Percentiles rank a stretch among this genome's conserved stretches.
phyloP scores from a whole-genome alignment of 495 filamentous ascomycete genomes.

The Geopyxis carbonaria region DNA sequence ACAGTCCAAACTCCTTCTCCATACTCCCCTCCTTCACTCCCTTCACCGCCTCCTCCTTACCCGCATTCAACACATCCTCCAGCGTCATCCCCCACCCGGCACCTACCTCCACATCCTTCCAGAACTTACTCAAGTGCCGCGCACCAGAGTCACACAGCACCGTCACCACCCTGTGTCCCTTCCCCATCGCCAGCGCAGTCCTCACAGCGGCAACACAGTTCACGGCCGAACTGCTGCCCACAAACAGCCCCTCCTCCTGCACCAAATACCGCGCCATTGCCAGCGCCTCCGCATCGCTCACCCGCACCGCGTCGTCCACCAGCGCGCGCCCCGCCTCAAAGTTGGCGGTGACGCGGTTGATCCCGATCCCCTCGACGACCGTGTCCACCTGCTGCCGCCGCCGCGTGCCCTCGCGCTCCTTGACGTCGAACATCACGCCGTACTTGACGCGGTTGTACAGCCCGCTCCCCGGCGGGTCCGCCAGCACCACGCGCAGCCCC shows the following conservation, averaged over 20 bases:
- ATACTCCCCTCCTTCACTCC: conserved; percentile 7
- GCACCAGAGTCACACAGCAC: conserved; percentile 83
- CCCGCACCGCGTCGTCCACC: conserved; percentile 77
- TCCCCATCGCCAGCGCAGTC: conserved; percentile 55
- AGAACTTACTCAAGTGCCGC: conserved; percentile 86
- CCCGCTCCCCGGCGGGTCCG: conserved; percentile 87
- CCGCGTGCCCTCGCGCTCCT: conserved; percentile 77
- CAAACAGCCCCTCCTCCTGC: conserved; percentile 88
- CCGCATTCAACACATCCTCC: conserved; percentile 20
- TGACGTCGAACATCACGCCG: conserved; percentile 87
- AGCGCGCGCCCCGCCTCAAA: conserved; percentile 71
- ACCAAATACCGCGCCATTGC: conserved; percentile 90
- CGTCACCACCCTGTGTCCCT: conserved; percentile 71
- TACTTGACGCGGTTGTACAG: conserved; percentile 77
- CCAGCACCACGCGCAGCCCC: conserved; percentile 56
- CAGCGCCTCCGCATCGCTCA: conserved; percentile 81
- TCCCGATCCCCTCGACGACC: conserved; percentile 89
- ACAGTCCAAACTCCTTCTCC: conserved; percentile 3
- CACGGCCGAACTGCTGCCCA: conserved; percentile 83
- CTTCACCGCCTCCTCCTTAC: conserved; percentile 3
- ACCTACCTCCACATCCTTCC: conserved; percentile 61
- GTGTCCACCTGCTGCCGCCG: conserved; percentile 82
- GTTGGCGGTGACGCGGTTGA: conserved; percentile 81
- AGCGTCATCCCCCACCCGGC: conserved; percentile 28
- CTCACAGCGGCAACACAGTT: conserved; percentile 89